These are phyloP conservation scores for Starmerella roubikii DNA, from an alignment of 805 yeast species.

Conservation along the genomic window DNA sequence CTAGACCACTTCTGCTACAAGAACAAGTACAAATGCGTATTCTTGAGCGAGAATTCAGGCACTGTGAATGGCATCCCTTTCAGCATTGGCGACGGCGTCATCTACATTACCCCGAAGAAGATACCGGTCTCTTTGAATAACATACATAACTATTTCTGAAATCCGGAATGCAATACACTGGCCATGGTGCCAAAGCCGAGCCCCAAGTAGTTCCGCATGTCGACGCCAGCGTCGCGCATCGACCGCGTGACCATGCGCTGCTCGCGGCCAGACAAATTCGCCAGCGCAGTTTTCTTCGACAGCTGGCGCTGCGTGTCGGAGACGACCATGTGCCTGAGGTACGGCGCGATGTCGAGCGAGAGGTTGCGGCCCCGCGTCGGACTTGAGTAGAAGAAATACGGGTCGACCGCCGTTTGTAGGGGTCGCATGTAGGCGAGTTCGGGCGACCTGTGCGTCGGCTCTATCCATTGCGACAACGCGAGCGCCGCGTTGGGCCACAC, in stretches of 20 bases:
- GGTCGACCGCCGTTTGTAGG: background rate
- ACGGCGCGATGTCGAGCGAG: slow-evolving; percentile 22
- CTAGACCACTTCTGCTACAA: background rate
- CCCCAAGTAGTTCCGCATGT: slow-evolving; percentile 10
- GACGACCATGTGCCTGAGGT: slow-evolving; percentile 23
- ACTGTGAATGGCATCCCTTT: background rate
- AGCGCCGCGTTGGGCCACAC: background rate
- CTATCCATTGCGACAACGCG: background rate
- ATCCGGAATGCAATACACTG: slow-evolving; percentile 1
- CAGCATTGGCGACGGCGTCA: background rate
- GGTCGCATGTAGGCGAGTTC: background rate
- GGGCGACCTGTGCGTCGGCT: background rate
- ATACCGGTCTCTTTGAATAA: background rate
- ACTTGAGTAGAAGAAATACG: background rate
- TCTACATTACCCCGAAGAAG: background rate
- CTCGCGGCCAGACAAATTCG: slow-evolving; percentile 3
- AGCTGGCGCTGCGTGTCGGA: slow-evolving; percentile 16
- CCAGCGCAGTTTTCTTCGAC: slow-evolving; percentile 1
- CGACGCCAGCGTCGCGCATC: slow-evolving; percentile 12
- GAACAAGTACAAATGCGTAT: background rate
- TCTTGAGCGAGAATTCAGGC: background rate
- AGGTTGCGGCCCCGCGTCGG: background rate
- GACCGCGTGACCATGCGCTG: slow-evolving; percentile 8
- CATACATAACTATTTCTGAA: background rate
- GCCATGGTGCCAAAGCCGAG: background rate